Percentiles rank a stretch among this genome's conserved stretches.
Conservation (phyloP, 306 rosid genomes). For the Glycyrrhiza uralensis region DNA sequence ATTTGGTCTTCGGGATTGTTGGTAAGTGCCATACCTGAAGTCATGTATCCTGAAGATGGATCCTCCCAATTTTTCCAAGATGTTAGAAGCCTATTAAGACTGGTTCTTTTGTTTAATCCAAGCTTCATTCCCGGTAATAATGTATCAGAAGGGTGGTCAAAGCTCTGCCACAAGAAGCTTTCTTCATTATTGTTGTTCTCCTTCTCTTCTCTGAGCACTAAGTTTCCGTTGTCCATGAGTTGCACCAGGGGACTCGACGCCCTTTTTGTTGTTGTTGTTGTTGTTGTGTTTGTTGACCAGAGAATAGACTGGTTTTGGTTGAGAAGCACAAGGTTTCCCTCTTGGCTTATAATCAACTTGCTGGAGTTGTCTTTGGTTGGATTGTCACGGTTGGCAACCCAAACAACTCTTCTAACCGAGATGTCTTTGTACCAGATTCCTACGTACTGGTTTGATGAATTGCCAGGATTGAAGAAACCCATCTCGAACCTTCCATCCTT, state of each 20-base stretch:
- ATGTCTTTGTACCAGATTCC: constrained; percentile 25
- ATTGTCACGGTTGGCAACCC: constrained; percentile 32
- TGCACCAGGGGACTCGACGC: constrained; percentile 24
- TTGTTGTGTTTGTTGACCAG: constrained; percentile 41
- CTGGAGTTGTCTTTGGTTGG: constrained; percentile 26
- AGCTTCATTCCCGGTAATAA: constrained; percentile 44
- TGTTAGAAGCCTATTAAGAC: constrained; percentile 16
- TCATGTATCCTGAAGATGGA: constrained; percentile 32
- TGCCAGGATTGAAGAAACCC: constrained; percentile 26
- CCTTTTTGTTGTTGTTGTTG: too few relatives aligned
- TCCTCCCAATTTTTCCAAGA: constrained; percentile 46
- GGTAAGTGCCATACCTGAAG: neutral
- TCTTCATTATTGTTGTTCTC: neutral
- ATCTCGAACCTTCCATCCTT: neutral
- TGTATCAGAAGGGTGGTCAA: constrained; percentile 48
- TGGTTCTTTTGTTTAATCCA: constrained; percentile 35
- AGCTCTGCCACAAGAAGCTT: constrained; percentile 24
- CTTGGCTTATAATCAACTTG: constrained; percentile 22
- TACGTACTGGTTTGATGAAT: neutral
- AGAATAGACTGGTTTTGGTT: constrained; percentile 2
- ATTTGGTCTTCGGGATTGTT: neutral
- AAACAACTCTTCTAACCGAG: neutral
- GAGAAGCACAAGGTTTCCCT: constrained; percentile 32
- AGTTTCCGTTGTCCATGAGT: constrained; percentile 50
- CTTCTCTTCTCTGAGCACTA: constrained; percentile 33